These are phyloP conservation scores for Gaertneriomyces semiglobifer DNA, from an alignment of 192 early-diverging fungal genomes.

Conservation along the genomic window DNA sequence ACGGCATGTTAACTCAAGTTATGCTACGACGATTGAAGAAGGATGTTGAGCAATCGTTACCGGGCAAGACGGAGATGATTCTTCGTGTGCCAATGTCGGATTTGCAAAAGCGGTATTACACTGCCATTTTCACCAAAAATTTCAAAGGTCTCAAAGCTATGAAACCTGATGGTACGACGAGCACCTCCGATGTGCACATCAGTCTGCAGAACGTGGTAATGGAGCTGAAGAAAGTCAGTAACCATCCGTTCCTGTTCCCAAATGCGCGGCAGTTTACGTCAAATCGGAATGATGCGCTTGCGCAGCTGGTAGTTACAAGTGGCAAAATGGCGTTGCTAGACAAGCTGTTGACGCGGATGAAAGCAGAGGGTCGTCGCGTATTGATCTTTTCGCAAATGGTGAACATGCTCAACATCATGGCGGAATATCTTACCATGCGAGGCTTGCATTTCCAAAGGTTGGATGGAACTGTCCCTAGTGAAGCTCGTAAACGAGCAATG, in stretches of 20 bases:
- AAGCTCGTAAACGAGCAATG: slow-evolving; percentile 91
- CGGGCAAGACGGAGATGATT: slow-evolving; percentile 93
- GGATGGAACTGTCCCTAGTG: slow-evolving; percentile 85
- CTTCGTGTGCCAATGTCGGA: slow-evolving; percentile 88
- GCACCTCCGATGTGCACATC: slow-evolving; percentile 49
- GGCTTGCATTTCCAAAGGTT: slow-evolving; percentile 88
- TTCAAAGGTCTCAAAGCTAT: slow-evolving; percentile 77
- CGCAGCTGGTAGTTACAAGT: slow-evolving; percentile 81
- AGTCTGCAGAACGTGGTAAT: slow-evolving; percentile 91
- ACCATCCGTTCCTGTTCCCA: slow-evolving; percentile 83
- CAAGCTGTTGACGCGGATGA: slow-evolving; percentile 86
- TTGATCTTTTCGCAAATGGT: slow-evolving; percentile 99
- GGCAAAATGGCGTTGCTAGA: slow-evolving; percentile 98
- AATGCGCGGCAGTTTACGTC: slow-evolving; percentile 40
- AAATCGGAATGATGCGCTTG: slow-evolving; percentile 69
- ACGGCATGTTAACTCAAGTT: slow-evolving; percentile 75
- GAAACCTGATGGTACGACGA: slow-evolving; percentile 36
- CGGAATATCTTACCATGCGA: slow-evolving; percentile 86
- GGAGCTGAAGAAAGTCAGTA: slow-evolving; percentile 95
- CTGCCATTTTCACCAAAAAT: slow-evolving; percentile 91
- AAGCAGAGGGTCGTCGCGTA: slow-evolving; percentile 89
- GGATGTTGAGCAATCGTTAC: slow-evolving; percentile 96
- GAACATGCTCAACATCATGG: slow-evolving; percentile 84
- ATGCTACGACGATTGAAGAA: slow-evolving; percentile 97
- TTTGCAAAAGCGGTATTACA: slow-evolving; percentile 90